phyloP scores from a whole-genome alignment of 768 basidiomycete genomes.

The Leucocoprinus sp. region DNA sequence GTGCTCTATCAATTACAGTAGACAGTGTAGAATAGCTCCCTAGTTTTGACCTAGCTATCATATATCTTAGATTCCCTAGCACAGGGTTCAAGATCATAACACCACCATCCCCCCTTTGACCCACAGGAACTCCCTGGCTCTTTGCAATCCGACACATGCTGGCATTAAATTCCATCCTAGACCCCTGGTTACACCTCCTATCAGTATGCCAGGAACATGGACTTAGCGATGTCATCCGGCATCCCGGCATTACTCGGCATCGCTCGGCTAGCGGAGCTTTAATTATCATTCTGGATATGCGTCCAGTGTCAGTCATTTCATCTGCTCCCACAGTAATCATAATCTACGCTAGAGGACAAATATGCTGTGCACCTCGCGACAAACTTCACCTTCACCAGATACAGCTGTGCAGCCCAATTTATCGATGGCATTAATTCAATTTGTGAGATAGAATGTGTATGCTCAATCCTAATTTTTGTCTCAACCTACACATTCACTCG shows the following conservation, averaged over 20 bases:
- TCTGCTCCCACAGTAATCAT: not conserved
- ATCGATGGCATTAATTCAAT: not conserved
- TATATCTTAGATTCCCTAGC: no score
- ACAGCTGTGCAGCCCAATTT: constrained; percentile 6
- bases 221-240: no score
- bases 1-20: no score
- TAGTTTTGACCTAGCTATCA: no score
- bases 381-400: constrained; percentile 4
- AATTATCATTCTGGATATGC: no score
- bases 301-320: not conserved
- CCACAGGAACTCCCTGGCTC: constrained; percentile 1
- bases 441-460: constrained; percentile 1
- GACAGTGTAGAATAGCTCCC: no score
- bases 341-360: not conserved
- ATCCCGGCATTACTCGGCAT: no score
- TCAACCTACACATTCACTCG: not conserved
- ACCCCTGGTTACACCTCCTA: not conserved
- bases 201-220: no score
- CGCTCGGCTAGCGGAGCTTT: no score
- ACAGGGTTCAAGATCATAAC: no score
- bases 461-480: no score
- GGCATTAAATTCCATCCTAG: constrained; percentile 4
- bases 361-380: constrained; percentile 5
- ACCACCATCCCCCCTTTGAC: constrained; percentile 3
- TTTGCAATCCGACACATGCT: constrained; percentile 3